phyloP scores from a whole-genome alignment of 805 yeast species.

The Wickerhamiella alocasiicola region DNA sequence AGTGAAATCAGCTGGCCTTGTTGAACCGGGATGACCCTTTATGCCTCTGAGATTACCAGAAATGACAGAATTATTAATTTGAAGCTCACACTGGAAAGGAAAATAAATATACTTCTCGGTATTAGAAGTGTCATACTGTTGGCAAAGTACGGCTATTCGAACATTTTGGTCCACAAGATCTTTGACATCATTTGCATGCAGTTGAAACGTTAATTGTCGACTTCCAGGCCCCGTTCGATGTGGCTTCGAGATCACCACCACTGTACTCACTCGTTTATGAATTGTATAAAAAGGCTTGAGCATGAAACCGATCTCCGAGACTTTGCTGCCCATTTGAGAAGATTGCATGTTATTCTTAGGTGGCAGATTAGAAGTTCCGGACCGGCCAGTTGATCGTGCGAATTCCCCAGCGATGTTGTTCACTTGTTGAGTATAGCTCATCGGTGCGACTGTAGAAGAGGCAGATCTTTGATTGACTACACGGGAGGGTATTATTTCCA shows the following conservation, averaged over 20 bases:
- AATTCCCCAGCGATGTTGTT: not conserved
- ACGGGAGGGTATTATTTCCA: no score
- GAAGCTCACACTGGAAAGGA: conserved; percentile 61
- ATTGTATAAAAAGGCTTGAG: not conserved
- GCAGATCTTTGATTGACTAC: not conserved
- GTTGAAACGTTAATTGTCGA: no score
- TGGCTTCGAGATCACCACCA: not conserved
- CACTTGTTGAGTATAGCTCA: not conserved
- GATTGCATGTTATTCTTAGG: not conserved
- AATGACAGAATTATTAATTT: conserved; percentile 37
- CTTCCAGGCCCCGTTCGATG: no score
- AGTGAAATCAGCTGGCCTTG: conserved; percentile 72
- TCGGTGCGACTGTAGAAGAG: not conserved
- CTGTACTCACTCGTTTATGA: not conserved
- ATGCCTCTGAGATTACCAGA: conserved; percentile 39
- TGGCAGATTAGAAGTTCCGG: not conserved
- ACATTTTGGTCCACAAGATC: no score
- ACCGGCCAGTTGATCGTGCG: not conserved
- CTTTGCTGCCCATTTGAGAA: not conserved
- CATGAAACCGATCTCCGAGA: not conserved
- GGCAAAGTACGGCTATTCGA: conserved; percentile 44
- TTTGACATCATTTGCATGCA: no score
- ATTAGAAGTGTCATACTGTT: conserved; percentile 16
- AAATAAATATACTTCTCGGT: conserved; percentile 35
- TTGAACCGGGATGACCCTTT: conserved; percentile 64